Base-by-base conservation (phyloP, 495 filamentous ascomycete genomes). In the Annulohypoxylon moriforme region DNA sequence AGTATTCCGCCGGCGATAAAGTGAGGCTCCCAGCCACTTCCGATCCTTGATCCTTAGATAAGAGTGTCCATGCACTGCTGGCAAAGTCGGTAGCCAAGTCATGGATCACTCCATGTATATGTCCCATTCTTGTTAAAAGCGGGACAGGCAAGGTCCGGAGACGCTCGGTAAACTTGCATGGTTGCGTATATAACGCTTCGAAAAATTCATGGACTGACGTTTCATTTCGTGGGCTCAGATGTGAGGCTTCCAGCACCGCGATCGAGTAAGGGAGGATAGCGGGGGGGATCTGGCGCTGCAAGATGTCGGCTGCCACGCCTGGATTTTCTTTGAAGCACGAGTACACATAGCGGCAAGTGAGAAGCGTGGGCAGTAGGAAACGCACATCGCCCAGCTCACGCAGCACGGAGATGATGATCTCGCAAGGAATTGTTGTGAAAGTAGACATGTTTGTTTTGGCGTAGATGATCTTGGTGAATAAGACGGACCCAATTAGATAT, bases 141-240 rank as follows among this genome's bases (percentile, higher is more conserved):
- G 55, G 64, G 33, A 67, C 64, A 59, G 64, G 55, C 55, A 67
- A 60, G 22, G 64, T 52, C 29, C 42, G 55, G 53, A 67, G 55
- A 59, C 55, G 55, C 50, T 60, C 64, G 64, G 64, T 60, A 40
- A 67, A 60, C 55, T 67, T 67, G 55, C 55, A 67, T 31, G 64
- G 55, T 67, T 67, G 42, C 44, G 42, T 60, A 67, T 52, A 59
- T 60, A 67, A 22, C 53, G 55, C 60, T 42, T 60, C 64, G 44
- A 67, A 55, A 42, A 67, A 44, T 20, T 60, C 55, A 36, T 59
- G 29, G 40, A 67, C 55, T 36, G 7, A 11, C 29, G 29, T 31
- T 52, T 60, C 29, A 60, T 59, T 29, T 59, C 63, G 63, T 50
- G 55, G 64, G 18, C 24, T 53, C 20, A 60, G 42, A 59, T 7